Evolutionary conservation across 129 eudicot species (phyloP).

Genomic region (Ambrosia artemisiifolia): DNA sequence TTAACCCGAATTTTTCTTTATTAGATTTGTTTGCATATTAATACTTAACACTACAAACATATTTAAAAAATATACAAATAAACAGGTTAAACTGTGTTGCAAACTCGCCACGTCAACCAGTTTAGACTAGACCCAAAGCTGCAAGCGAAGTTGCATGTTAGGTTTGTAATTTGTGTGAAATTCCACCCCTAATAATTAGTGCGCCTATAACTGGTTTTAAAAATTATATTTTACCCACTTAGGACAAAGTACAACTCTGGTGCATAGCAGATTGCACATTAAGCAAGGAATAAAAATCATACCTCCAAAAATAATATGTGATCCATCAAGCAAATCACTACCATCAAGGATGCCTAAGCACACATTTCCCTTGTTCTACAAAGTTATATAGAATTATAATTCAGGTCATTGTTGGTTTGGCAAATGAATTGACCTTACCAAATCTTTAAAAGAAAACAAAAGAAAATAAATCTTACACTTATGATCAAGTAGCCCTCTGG

Average conservation of each 20-base stretch:
- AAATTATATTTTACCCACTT: neutral
- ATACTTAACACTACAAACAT: neutral
- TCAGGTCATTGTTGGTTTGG: too few species aligned
- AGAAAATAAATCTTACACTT: too few species aligned
- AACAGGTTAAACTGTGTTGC: too few species aligned
- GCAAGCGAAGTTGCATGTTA: neutral
- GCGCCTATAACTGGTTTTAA: neutral
- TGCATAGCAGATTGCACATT: neutral
- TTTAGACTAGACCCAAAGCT: neutral
- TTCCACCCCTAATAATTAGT: neutral
- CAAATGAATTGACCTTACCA: too few species aligned
- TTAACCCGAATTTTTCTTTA: neutral
- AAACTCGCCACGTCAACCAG: neutral
- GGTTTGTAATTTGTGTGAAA: neutral
- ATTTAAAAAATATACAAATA: neutral
- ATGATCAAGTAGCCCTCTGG: too few species aligned
- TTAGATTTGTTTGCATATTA: neutral
- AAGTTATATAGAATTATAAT: too few species aligned
- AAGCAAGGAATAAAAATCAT: conserved; percentile 17
- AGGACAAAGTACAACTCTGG: too few species aligned
- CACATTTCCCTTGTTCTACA: too few species aligned
- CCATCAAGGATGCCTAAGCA: too few species aligned
- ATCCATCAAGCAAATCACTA: too few species aligned
- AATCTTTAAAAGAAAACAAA: too few species aligned
- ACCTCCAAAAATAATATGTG: too few species aligned